phyloP scores from a whole-genome alignment of 306 rosid genomes.

The Prunus padus region DNA sequence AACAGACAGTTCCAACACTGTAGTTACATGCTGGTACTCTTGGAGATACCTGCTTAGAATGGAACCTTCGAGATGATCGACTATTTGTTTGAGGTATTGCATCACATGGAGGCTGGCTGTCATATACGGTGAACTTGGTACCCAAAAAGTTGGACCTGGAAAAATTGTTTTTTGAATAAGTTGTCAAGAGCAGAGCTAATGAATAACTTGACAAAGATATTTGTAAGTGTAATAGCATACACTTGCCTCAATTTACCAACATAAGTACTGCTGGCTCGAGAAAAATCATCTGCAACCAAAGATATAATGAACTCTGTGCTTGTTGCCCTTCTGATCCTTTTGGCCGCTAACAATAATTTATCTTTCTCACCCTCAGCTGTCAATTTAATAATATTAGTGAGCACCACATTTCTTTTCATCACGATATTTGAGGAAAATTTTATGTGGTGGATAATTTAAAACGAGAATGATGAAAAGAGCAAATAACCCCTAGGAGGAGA shows the following conservation, averaged over 20 bases:
- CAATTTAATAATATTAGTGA: conserved; percentile 30
- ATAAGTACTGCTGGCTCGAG: conserved; percentile 61
- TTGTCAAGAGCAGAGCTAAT: conserved; percentile 13
- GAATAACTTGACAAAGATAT: conserved; percentile 7
- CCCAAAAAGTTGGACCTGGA: conserved; percentile 86
- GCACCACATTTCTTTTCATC: conserved; percentile 8
- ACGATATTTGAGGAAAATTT: background rate
- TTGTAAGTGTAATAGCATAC: conserved; percentile 13
- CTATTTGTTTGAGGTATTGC: conserved; percentile 27
- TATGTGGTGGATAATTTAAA: background rate
- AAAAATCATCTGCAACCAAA: conserved; percentile 66
- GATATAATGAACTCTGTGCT: conserved; percentile 64
- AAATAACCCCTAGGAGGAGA: conserved; percentile 5
- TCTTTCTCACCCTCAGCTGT: conserved; percentile 69
- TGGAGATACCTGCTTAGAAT: conserved; percentile 68
- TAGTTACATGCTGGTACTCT: conserved; percentile 69
- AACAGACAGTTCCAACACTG: conserved; percentile 49
- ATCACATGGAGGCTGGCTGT: conserved; percentile 53
- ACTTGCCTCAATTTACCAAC: conserved; percentile 79
- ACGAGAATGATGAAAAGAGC: background rate
- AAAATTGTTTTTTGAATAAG: conserved; percentile 26
- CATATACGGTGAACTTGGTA: conserved; percentile 65
- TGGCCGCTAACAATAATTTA: conserved; percentile 79
- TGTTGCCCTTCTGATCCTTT: conserved; percentile 73
- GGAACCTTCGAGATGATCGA: conserved; percentile 55